These are phyloP conservation scores for Anisodus acutangulus DNA, from an alignment of 257 asterid genomes.

Conservation along the genomic window DNA sequence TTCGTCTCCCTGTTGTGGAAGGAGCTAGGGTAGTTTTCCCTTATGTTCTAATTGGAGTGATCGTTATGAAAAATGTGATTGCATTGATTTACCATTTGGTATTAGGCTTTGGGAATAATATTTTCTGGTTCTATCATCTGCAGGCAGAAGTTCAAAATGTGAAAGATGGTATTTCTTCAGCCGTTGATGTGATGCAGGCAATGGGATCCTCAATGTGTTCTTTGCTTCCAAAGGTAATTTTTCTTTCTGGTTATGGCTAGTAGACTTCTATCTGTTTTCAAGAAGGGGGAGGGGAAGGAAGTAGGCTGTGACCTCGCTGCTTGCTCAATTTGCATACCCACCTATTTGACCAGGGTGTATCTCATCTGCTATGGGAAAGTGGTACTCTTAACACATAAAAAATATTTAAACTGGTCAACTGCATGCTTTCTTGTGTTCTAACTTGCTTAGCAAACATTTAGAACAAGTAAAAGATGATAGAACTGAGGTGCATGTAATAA, in stretches of 20 bases:
- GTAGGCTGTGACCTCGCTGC: neutral
- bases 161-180: conserved; percentile 70
- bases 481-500: neutral
- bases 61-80: neutral
- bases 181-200: conserved; percentile 81
- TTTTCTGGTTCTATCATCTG: conserved; percentile 32
- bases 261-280: conserved; percentile 12
- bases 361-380: neutral
- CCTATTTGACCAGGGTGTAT: neutral
- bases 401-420: conserved; percentile 10
- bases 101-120: conserved; percentile 8
- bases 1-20: conserved; percentile 67
- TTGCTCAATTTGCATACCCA: neutral
- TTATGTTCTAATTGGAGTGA: neutral
- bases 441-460: neutral
- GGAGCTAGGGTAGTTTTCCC: conserved; percentile 70
- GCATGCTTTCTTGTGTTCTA: neutral
- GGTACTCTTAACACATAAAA: neutral
- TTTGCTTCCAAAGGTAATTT: conserved; percentile 59
- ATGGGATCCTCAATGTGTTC: conserved; percentile 73
- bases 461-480: neutral
- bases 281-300: neutral
- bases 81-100: neutral
- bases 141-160: conserved; percentile 73
- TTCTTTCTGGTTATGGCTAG: conserved; percentile 12